Evolutionary conservation across 345 rosid genomes (phyloP).

Genomic region (Populus davidiana): DNA sequence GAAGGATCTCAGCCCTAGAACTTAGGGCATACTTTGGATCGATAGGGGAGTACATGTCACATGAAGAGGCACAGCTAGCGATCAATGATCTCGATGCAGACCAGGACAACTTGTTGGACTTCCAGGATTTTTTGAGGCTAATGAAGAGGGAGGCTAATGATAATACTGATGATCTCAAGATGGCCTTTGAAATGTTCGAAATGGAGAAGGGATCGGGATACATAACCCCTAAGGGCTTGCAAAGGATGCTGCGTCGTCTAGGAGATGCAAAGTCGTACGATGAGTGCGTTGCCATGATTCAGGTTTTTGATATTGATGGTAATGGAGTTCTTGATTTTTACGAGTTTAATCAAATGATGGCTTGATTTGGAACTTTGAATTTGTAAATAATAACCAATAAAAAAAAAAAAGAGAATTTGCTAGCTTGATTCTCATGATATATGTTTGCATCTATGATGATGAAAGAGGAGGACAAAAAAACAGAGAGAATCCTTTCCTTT

Average conservation of each 20-base stretch:
- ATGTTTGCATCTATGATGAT: background rate
- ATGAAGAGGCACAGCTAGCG: constrained; percentile 51
- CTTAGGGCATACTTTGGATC: constrained; percentile 65
- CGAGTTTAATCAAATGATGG: constrained; percentile 86
- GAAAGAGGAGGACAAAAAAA: background rate
- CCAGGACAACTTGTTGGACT: constrained; percentile 63
- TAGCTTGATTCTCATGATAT: background rate
- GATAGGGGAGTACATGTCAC: constrained; percentile 66
- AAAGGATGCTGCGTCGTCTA: constrained; percentile 60
- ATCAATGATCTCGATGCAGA: constrained; percentile 60
- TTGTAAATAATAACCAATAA: background rate
- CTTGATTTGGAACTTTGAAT: background rate
- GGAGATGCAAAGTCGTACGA: constrained; percentile 65
- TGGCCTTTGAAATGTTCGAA: constrained; percentile 88
- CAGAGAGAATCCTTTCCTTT: background rate
- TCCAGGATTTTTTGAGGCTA: constrained; percentile 58
- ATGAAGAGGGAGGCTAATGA: constrained; percentile 42
- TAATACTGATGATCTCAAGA: constrained; percentile 50
- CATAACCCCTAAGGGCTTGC: constrained; percentile 76
- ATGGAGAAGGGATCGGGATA: constrained; percentile 69
- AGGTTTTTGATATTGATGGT: constrained; percentile 69
- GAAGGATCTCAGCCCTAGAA: constrained; percentile 68
- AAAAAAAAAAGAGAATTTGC: too few species aligned
- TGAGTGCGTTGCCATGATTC: constrained; percentile 80
- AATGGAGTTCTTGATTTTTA: constrained; percentile 83